Evolutionary conservation across 306 rosid genomes (phyloP), one percentile per base, ranked within the genome.

Genomic region (Lupinus albus): DNA sequence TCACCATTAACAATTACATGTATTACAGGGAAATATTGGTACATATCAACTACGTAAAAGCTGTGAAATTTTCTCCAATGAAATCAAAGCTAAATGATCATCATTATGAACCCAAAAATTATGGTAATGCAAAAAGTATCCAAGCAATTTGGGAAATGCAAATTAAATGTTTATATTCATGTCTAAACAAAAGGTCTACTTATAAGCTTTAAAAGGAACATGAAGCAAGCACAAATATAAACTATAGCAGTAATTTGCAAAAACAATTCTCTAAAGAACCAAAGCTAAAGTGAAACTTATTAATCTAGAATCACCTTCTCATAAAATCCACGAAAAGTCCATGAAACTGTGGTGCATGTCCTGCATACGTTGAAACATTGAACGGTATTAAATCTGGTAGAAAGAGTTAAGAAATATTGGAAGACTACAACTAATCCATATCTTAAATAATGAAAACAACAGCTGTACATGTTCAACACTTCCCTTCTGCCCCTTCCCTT

Each of bases 341-440:
- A 94, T 51, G 99, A 94, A 73, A 94, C 94, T 6, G 97, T 90
- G 25, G 99, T 94, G 80, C 99, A 94, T 78, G 99, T 94, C 88
- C 99, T 94, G 85, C 78, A 82, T 11, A 64, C 66, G 71, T 61
- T 61, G 33, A 60, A 20, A 67, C n/a, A 63, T n/a, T 67, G 25
- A 55, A 63, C 53, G 48, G 30, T 21, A 21, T 73, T 50, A 80
- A 25, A 52, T 30, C 15, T 8, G 35, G 18, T 30, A 8, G 38
- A 73, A 54, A 12, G 18, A 12, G 6, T 38, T 35, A 54, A 49
- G 36, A 67, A 53, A 39, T 25, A n/a, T 53, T 68, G 62, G 17
- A 52, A 44, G 13, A 48, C 16, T 17, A 21, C 73, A 50, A 11
- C 45, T 17, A 11, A 55, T 41, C n/a, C 51, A 62, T 33, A 8